Conservation (phyloP, 192 early-diverging fungal species). For the Coemansia sp. region DNA sequence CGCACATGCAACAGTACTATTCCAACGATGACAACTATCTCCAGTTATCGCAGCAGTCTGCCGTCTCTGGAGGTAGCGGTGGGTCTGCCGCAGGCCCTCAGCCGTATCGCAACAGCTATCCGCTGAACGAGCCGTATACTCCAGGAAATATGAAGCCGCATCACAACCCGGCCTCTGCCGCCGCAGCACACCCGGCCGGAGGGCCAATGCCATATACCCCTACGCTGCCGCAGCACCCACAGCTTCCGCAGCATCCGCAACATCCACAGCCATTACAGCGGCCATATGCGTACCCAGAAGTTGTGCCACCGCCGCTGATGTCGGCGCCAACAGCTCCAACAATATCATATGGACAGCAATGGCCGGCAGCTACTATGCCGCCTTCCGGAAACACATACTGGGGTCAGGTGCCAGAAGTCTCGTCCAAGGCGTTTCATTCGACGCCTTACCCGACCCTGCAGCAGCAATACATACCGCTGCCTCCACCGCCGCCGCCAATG, state of each 20-base stretch:
- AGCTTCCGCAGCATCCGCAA: slow-evolving; percentile 10
- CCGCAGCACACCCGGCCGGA: slow-evolving; percentile 3
- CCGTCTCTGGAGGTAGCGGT: slow-evolving; percentile 14
- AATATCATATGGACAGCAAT: neutral
- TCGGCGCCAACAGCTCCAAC: neutral
- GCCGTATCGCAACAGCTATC: slow-evolving; percentile 40
- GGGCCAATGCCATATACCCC: neutral
- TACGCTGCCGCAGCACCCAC: neutral
- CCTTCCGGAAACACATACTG: slow-evolving; percentile 11
- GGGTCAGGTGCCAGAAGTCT: slow-evolving; percentile 9
- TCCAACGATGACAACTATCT: slow-evolving; percentile 41
- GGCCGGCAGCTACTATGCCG: slow-evolving; percentile 3
- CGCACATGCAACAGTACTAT: slow-evolving; percentile 31
- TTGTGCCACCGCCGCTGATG: neutral
- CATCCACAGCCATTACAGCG: neutral
- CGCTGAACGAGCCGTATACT: slow-evolving; percentile 12
- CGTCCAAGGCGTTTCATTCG: slow-evolving; percentile 2
- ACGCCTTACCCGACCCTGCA: slow-evolving; percentile 10
- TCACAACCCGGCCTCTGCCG: neutral
- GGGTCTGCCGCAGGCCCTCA: slow-evolving; percentile 30
- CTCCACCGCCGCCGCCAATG: neutral
- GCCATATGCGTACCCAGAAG: slow-evolving; percentile 21
- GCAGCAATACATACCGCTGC: slow-evolving; percentile 4
- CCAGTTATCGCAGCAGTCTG: slow-evolving; percentile 27
- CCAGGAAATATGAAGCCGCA: slow-evolving; percentile 4